Conservation (phyloP, 1,284 basidiomycete species). For the Cryptococcus amylolentus region DNA sequence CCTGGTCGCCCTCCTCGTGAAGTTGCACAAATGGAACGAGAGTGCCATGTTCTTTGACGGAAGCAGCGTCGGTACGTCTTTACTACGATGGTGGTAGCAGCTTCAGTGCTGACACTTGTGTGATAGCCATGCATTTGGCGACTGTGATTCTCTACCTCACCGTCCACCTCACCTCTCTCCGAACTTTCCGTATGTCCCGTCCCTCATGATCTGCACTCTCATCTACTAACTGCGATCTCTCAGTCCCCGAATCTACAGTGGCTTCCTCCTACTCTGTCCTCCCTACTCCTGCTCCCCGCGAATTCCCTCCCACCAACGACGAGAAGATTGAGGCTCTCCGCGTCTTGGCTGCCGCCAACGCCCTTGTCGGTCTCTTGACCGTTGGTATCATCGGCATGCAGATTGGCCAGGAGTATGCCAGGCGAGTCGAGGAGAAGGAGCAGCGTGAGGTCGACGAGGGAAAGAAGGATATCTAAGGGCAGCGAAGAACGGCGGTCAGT, state of each 20-base stretch:
- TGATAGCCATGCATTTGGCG: constrained; percentile 68
- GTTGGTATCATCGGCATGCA: constrained; percentile 53
- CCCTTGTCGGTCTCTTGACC: constrained; percentile 68
- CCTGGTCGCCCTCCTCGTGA: constrained; percentile 66
- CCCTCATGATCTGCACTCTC: not conserved
- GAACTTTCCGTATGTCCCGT: constrained; percentile 54
- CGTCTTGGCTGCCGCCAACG: constrained; percentile 76
- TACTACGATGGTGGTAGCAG: not conserved
- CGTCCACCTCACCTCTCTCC: constrained; percentile 70
- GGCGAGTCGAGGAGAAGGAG: constrained; percentile 62
- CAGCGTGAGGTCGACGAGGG: constrained; percentile 51
- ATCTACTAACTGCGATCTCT: not conserved
- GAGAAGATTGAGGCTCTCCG: constrained; percentile 73
- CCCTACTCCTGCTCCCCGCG: constrained; percentile 53
- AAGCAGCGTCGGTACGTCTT: constrained; percentile 64
- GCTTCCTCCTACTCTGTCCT: constrained; percentile 44
- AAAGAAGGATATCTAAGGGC: constrained; percentile 39
- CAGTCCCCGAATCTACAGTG: constrained; percentile 39
- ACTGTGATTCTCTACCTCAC: constrained; percentile 71
- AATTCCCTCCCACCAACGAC: constrained; percentile 57
- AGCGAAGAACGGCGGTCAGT: no score
- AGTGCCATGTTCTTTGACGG: constrained; percentile 91
- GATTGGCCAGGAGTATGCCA: constrained; percentile 81
- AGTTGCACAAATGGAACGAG: constrained; percentile 80
- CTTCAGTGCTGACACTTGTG: not conserved